Base-by-base conservation (phyloP, 306 rosid species). In the Sicyos baderoa region DNA sequence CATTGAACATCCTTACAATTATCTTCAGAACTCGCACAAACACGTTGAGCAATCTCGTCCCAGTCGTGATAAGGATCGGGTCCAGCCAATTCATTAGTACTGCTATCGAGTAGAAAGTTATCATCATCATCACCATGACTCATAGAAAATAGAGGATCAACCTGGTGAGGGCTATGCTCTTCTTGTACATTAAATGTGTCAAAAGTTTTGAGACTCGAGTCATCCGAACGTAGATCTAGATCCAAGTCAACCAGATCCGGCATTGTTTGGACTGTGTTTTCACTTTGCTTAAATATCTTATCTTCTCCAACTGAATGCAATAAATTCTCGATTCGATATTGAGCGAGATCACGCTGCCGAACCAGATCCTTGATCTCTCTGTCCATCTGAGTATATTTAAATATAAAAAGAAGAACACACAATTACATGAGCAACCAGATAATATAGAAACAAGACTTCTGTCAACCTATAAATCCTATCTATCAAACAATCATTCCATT, bases 321-420 rank as follows among this genome's bases (percentile, higher is more conserved):
- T 68, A 83, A 76, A 75, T 72, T 86, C 76, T 85, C 82, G 65
- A 83, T 75, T 50, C 72, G 90, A 75, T 84, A 89, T 58, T 82
- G 87, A 57, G 90, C 91, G 79, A 76, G 73, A 79, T 93, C 83
- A n/a, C 89, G 91, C 52, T 93, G 94, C 74, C 70, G 66, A 23
- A 83, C 86, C 80, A 93, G 65, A 59, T 89, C 97, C 62, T 81
- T 76, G 40, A 93, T 90, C 87, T 85, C 84, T 52, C 75, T 81
- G 47, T 80, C 82, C 99, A 83, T 89, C 97, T 93, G 88, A 78
- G 71, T 54, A 62, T 72, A 74, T 62, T 73, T 66, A 69, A 61
- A 2, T 11, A 35, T 66, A 66, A 56, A 72, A 57, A 70, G 55
- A 52, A 32, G 51, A 29, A 75, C 71, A 29, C 19, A 56, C 55